Base-by-base conservation (phyloP, 108 stramenopile species). In the Fragilaria radians region DNA sequence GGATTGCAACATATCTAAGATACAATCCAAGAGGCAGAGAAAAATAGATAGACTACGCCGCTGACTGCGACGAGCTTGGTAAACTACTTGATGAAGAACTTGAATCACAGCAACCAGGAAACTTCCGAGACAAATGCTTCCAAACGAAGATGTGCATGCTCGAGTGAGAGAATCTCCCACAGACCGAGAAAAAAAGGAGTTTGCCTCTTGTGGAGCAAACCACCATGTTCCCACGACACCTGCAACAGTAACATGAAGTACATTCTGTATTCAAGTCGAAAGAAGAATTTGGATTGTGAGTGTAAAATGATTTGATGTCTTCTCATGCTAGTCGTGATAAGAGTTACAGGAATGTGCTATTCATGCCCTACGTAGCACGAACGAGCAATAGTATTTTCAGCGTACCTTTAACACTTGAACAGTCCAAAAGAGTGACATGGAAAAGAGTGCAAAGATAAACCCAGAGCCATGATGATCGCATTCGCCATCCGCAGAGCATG, bases 221-320 rank as follows among this genome's bases (percentile, higher is more conserved):
- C 92, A 97, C 91, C 93, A 97, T 7, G 86, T 87, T 5, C 79
- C 88, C 25, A 97, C 81, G 4, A 93, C 84, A 24, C 92, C 93
- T 0, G 89, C 90, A 48, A 86, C 72, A 21, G 81, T 81, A 0
- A 77, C 80, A 55, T 93, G 91, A 27, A 93, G 75, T 21, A 85
- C 69, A 67, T 93, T 89, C 65, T 70, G n/a, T n/a, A n/a, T n/a
- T n/a, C n/a, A n/a, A n/a, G n/a, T n/a, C n/a, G n/a, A n/a, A n/a
- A n/a, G n/a, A n/a, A n/a, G n/a, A n/a, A n/a, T n/a, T n/a, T n/a
- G n/a, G n/a, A n/a, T n/a, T n/a, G n/a, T n/a, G n/a, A 55, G 9
- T 21, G 49, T 22, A 19, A 50, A 21, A 21, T 9, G 49, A 22
- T 50, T 5, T n/a, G n/a, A n/a, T n/a, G n/a, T n/a, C n/a, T n/a